These are phyloP conservation scores for Apiosordaria backusii DNA, from an alignment of 495 filamentous ascomycete genomes.

Conservation along the genomic window DNA sequence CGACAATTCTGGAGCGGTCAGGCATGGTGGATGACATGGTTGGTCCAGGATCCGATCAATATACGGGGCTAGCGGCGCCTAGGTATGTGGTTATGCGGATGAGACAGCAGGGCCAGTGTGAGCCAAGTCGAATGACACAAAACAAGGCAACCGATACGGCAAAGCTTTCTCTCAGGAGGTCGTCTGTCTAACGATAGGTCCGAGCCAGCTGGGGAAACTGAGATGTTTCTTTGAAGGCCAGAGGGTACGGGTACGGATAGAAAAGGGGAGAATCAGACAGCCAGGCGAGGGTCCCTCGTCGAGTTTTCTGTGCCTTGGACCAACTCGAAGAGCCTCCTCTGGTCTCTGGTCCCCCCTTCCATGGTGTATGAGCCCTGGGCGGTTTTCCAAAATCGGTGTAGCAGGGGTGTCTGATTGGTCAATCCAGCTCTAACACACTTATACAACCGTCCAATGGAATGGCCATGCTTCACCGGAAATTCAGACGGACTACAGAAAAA, in stretches of 20 bases:
- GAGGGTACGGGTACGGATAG: neutral
- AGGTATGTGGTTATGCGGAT: conserved; percentile 17
- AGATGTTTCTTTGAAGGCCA: conserved; percentile 10
- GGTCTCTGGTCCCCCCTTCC: conserved; percentile 5
- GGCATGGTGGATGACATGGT: conserved; percentile 19
- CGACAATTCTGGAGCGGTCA: conserved; percentile 11
- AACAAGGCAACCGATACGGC: conserved; percentile 20
- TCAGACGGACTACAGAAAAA: conserved; percentile 8
- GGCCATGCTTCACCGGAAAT: conserved; percentile 14
- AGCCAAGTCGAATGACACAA: conserved; percentile 12
- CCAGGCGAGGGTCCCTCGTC: neutral
- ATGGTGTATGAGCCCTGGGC: neutral
- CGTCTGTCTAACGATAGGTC: conserved; percentile 13
- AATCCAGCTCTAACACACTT: conserved; percentile 5
- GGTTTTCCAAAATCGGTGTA: conserved; percentile 8
- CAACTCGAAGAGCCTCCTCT: conserved; percentile 16
- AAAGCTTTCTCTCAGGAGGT: conserved; percentile 9
- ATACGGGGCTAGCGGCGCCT: conserved; percentile 12
- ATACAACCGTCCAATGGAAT: conserved; percentile 6
- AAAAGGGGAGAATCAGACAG: conserved; percentile 14
- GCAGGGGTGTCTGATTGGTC: conserved; percentile 20
- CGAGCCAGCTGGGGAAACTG: conserved; percentile 9
- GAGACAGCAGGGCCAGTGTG: conserved; percentile 18
- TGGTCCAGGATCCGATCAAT: conserved; percentile 15
- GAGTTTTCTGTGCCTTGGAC: conserved; percentile 16